These are phyloP conservation scores for Dactylellina haptotyla DNA, from an alignment of 2,329 filamentous ascomycete genomes.

Conservation along the genomic window DNA sequence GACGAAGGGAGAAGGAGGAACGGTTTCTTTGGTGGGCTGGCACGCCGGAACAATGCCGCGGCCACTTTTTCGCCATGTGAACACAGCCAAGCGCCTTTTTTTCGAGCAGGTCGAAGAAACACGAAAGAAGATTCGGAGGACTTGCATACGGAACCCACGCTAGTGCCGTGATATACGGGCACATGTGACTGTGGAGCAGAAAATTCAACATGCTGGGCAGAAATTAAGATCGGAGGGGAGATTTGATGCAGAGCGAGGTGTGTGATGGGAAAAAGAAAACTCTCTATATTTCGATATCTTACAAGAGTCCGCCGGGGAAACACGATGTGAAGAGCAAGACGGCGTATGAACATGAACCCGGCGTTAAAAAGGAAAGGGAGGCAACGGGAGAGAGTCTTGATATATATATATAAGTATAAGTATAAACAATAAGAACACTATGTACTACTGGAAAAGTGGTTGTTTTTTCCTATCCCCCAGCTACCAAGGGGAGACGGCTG, in stretches of 20 bases:
- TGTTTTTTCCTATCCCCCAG: too few species aligned
- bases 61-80: constrained; percentile 54
- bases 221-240: not conserved
- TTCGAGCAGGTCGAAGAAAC: constrained; percentile 51
- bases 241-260: not conserved
- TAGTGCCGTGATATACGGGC: not conserved
- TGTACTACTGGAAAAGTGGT: constrained; percentile 46
- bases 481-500: too few species aligned
- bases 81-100: constrained; percentile 31
- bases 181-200: constrained; percentile 22
- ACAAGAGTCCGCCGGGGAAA: constrained; percentile 38
- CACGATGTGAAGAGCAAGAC: constrained; percentile 1
- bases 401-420: not conserved
- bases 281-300: constrained; percentile 53
- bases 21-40: constrained; percentile 13
- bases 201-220: not conserved
- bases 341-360: constrained; percentile 52
- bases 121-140: not conserved
- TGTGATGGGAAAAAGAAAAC: constrained; percentile 27
- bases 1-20: constrained; percentile 43
- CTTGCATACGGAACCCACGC: not conserved
- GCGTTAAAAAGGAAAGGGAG: constrained; percentile 7
- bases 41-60: constrained; percentile 52
- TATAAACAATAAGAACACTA: constrained; percentile 21
- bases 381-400: not conserved